A percentile compares a stretch with the other conserved stretches of the same genome.
These are phyloP conservation scores for Aristolochia contorta DNA, from an alignment of 164 flowering plant species.

Conservation along the genomic window DNA sequence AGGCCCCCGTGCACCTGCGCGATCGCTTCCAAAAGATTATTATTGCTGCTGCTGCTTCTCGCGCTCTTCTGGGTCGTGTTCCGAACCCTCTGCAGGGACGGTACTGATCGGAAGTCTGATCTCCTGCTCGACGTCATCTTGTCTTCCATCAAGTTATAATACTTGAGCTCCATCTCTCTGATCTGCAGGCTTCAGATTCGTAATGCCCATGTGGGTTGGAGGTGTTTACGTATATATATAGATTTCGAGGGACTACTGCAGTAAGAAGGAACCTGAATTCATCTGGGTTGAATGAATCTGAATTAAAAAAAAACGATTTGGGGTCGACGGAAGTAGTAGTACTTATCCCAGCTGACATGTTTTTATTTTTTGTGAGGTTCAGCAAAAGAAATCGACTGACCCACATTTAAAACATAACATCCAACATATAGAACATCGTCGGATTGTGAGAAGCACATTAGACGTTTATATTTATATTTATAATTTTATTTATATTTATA, in stretches of 20 bases:
- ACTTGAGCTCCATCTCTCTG: conserved; percentile 1
- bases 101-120: background rate
- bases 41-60: no score
- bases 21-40: background rate
- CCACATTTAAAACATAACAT: no score
- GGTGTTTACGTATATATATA: background rate
- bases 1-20: background rate
- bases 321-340: no score
- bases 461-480: no score
- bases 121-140: background rate
- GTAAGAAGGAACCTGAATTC: conserved; percentile 1
- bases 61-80: background rate
- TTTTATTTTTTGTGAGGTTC: no score
- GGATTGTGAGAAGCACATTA: no score
- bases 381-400: no score
- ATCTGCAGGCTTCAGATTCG: background rate
- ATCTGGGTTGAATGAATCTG: conserved; percentile 1
- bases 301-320: background rate
- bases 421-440: no score
- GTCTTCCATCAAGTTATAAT: background rate
- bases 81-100: background rate
- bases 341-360: no score
- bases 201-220: conserved; percentile 1
- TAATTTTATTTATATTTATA: no score
- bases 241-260: no score